Conservation (phyloP, 2,329 filamentous ascomycete species). For the Pyricularia sp. region DNA sequence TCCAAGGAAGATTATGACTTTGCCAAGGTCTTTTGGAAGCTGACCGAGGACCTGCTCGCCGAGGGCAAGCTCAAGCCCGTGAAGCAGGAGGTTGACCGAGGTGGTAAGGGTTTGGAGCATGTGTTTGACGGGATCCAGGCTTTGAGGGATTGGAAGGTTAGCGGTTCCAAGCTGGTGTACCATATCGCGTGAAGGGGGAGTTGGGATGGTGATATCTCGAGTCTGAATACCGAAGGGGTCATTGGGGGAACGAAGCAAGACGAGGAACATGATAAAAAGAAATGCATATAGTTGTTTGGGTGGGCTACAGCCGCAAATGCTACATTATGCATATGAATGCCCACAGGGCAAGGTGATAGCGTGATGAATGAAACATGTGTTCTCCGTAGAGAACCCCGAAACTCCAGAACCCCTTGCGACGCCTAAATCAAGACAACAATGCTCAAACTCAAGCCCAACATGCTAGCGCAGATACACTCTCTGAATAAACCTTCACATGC, state of each 20-base stretch:
- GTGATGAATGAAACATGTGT: neutral
- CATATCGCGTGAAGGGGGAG: neutral
- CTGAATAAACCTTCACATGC: neutral
- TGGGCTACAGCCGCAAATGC: neutral
- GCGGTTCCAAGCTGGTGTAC: neutral
- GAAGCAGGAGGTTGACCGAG: constrained; percentile 15
- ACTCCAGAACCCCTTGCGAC: neutral
- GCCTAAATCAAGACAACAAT: neutral
- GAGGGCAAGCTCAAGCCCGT: constrained; percentile 24
- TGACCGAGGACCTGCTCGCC: constrained; percentile 19
- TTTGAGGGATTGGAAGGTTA: neutral
- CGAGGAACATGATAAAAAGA: neutral
- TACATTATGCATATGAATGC: neutral
- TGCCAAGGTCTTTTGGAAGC: constrained; percentile 23
- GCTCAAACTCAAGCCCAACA: neutral
- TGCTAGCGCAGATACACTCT: neutral
- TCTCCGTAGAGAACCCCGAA: neutral
- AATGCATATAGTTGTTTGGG: neutral
- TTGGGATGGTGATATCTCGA: neutral
- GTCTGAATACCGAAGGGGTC: neutral
- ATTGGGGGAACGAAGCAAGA: neutral
- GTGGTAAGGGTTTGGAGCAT: constrained; percentile 20
- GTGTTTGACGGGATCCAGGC: constrained; percentile 17
- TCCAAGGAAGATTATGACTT: constrained; percentile 19
- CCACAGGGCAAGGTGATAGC: neutral